A percentile compares a stretch with the other conserved stretches of the same genome.
Conservation (phyloP, 2,329 filamentous ascomycete species). For the Epichloe aotearoae region DNA sequence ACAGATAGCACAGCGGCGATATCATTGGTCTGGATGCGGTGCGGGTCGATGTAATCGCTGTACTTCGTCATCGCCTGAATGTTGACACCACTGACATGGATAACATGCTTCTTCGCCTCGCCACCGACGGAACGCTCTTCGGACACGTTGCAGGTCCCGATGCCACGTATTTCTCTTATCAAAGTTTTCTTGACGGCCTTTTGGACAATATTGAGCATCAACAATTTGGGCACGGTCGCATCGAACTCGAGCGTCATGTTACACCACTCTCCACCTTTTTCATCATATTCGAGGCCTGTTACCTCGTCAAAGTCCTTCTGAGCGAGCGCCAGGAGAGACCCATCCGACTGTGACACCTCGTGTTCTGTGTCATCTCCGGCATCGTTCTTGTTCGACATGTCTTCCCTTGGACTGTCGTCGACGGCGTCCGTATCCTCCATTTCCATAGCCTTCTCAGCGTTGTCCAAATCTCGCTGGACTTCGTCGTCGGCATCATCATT, state of each 20-base stretch:
- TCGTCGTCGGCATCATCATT: slow-evolving; percentile 86
- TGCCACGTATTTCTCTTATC: slow-evolving; percentile 72
- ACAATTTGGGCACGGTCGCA: slow-evolving; percentile 68
- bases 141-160: slow-evolving; percentile 59
- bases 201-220: slow-evolving; percentile 87
- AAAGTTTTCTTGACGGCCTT: slow-evolving; percentile 64
- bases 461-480: slow-evolving; percentile 51
- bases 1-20: slow-evolving; percentile 70
- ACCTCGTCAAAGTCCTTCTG: slow-evolving; percentile 53
- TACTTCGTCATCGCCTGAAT: slow-evolving; percentile 83
- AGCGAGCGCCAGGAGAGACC: slow-evolving; percentile 49
- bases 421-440: slow-evolving; percentile 33
- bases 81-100: slow-evolving; percentile 79
- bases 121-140: slow-evolving; percentile 31
- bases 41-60: slow-evolving; percentile 71
- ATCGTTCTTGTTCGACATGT: slow-evolving; percentile 19
- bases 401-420: slow-evolving; percentile 32
- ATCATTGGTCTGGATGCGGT: slow-evolving; percentile 83
- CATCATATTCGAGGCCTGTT: slow-evolving; percentile 67
- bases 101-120: slow-evolving; percentile 31
- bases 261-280: slow-evolving; percentile 59
- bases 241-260: slow-evolving; percentile 75
- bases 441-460: slow-evolving; percentile 41
- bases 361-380: slow-evolving; percentile 23
- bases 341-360: slow-evolving; percentile 24